A percentile compares a stretch with the other conserved stretches of the same genome.
These are phyloP conservation scores for Panellus pusillus DNA, from an alignment of 768 basidiomycete species.

Conservation along the genomic window DNA sequence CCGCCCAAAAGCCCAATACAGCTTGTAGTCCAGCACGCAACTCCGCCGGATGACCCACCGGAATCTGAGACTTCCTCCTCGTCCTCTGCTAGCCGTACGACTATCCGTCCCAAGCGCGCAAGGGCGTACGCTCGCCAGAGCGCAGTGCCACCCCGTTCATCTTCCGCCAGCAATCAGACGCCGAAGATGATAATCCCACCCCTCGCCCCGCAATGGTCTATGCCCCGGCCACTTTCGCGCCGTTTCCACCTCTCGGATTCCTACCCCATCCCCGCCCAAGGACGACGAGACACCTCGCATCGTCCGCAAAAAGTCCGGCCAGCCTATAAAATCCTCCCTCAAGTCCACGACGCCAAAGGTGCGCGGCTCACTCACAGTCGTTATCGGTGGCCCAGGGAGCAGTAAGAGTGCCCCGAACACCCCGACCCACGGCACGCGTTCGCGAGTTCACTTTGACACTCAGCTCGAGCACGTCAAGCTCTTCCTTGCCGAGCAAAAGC, in stretches of 20 bases:
- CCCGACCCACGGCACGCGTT: conserved; percentile 76
- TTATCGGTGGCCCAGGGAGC: conserved; percentile 42
- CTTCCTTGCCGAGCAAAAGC: conserved; percentile 94
- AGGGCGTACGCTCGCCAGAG: conserved; percentile 38
- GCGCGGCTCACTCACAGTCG: conserved; percentile 50
- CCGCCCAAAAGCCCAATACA: conserved; percentile 25
- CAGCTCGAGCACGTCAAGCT: conserved; percentile 93
- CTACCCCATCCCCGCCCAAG: conserved; percentile 27
- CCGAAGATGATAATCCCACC: conserved; percentile 27
- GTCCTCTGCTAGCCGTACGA: conserved; percentile 38
- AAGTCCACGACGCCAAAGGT: conserved; percentile 65
- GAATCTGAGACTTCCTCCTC: conserved; percentile 40
- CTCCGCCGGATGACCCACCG: conserved; percentile 28
- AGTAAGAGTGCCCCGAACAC: conserved; percentile 80
- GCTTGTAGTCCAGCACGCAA: conserved; percentile 29
- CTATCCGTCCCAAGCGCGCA: conserved; percentile 38
- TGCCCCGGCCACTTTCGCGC: conserved; percentile 33
- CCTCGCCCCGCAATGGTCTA: conserved; percentile 37
- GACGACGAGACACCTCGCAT: conserved; percentile 41
- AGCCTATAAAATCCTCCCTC: conserved; percentile 88
- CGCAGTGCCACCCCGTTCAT: conserved; percentile 44
- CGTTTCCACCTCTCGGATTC: conserved; percentile 34
- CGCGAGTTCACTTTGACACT: conserved; percentile 90
- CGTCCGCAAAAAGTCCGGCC: conserved; percentile 91
- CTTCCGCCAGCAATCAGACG: conserved; percentile 14